Evolutionary conservation across 2,329 filamentous ascomycete genomes (phyloP).

Genomic region (Penicillium sp.): DNA sequence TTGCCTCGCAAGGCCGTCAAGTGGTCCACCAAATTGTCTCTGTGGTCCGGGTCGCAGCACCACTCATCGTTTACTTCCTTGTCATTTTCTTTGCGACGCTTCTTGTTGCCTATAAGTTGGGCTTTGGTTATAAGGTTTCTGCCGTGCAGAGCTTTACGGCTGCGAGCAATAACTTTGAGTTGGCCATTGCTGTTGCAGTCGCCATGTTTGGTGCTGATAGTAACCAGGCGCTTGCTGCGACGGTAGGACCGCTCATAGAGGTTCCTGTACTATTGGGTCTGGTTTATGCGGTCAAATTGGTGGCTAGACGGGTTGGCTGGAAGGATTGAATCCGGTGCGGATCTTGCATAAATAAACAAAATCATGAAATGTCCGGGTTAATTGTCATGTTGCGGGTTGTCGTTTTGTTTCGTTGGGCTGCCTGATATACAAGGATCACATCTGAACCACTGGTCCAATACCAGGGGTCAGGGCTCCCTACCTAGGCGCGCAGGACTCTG

Average conservation of each 20-base stretch:
- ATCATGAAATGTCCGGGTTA: not conserved
- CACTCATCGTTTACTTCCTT: constrained; percentile 75
- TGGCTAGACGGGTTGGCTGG: constrained; percentile 25
- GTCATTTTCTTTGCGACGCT: constrained; percentile 70
- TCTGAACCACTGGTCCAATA: too few relatives aligned
- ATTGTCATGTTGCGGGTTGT: too few relatives aligned
- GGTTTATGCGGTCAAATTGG: constrained; percentile 64
- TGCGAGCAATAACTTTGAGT: constrained; percentile 88
- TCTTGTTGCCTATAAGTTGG: constrained; percentile 57
- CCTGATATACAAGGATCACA: too few relatives aligned
- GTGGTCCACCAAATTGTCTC: constrained; percentile 81
- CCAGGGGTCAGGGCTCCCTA: too few relatives aligned
- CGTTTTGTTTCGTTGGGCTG: too few relatives aligned
- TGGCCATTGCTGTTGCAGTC: constrained; percentile 84
- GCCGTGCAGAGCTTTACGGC: constrained; percentile 83
- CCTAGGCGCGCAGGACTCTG: too few relatives aligned
- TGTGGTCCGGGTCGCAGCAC: constrained; percentile 75
- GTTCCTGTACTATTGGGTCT: constrained; percentile 74
- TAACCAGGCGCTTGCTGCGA: constrained; percentile 75
- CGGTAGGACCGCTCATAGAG: constrained; percentile 80
- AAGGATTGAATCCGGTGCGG: constrained; percentile 1
- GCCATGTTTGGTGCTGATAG: constrained; percentile 74
- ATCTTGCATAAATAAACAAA: not conserved
- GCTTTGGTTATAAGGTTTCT: constrained; percentile 67
- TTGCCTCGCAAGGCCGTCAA: constrained; percentile 72